Evolutionary conservation across 2,329 filamentous ascomycete genomes (phyloP), one percentile per base, ranked within the genome.

Genomic region (Westerdykella ornata): DNA sequence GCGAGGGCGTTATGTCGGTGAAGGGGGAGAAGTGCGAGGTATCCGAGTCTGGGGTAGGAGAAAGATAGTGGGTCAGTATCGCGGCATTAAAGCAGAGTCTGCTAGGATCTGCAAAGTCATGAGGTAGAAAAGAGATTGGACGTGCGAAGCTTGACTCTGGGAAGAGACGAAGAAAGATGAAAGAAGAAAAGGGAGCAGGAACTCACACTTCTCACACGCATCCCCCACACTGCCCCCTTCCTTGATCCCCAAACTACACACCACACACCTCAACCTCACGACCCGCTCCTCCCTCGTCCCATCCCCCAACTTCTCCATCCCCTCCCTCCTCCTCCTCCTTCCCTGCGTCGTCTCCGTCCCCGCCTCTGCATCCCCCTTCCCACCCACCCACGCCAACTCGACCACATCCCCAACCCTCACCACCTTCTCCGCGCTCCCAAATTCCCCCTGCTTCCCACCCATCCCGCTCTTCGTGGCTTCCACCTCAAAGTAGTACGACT

Each of bases 391-490:
- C 6, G 12, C 35, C 9, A 13, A 20, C 35, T 38, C 36, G 5
- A 38, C 18, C 6, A 38, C 36, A 38, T 38, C 36, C 13, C 36
- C 36, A n/a, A 38, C 22, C 22, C 29, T 19, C 6, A 38, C 36
- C 13, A 38, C 36, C 19, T n/a, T 15, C 14, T 26, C n/a, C 18
- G 22, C 4, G 9, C 14, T 15, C 14, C 36, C 36, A n/a, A 38
- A 38, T 16, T 17, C 22, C 4, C 22, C 22, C 3, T 4, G 8
- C 3, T 26, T 7, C 4, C 22, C 22, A 8, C 22, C 22, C 7
- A 26, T 9, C 22, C 22, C 22, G 22, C 22, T 26, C 22, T 26
- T 26, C 22, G 22, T 26, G 22, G 22, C 22, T 11, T 26, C 22
- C 8, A 26, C 22, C 22, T 26, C 22, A 11, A 26, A 26, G 22